Evolutionary conservation across 2,329 filamentous ascomycete species (phyloP), one percentile per base, ranked within the genome.

Genomic region (Pseudogymnoascus sp.): DNA sequence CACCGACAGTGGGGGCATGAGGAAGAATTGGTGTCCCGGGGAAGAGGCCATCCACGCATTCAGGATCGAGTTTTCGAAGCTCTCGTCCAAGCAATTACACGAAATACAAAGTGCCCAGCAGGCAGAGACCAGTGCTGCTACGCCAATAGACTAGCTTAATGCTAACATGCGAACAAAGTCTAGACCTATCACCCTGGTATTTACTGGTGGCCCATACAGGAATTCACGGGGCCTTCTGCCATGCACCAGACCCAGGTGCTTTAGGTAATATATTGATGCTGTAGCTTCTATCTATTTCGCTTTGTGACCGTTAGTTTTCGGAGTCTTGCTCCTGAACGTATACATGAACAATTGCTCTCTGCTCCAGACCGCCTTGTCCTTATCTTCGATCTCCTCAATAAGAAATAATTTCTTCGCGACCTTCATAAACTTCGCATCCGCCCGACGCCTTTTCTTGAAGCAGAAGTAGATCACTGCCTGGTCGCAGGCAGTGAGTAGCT

Each of bases 381-480:
- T 82, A 69, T 90, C 87, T 50, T 78, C 76, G 38, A 89, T 74
- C 70, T 88, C 85, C 37, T 81, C 79, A 17, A 90, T 81, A 13
- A 77, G 69, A 71, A 92, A 92, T 37, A 79, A 75, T 76, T 88
- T 91, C 72, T 80, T 85, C 15, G 87, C 86, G 72, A 82, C 82
- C 74, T 88, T 89, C 72, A 92, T 81, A 71, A 91, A 91, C 64
- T 88, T 84, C 78, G 88, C 81, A 72, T 92, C 89, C 44, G 89
- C 95, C 65, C 91, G 83, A 72, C 95, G 85, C 68, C 95, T 83
- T 78, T 91, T 93, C 81, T 96, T 97, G 81, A 96, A 97, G 78
- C 93, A 96, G 77, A 99, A 97, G 75, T 86, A 88, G 56, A 88
- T 74, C 9, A 82, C 78, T 10, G 83, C 82, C 46, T 79, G 75